These are phyloP conservation scores for Oryza meridionalis DNA, from an alignment of 176 grass and related monocot genomes.

Conservation along the genomic window DNA sequence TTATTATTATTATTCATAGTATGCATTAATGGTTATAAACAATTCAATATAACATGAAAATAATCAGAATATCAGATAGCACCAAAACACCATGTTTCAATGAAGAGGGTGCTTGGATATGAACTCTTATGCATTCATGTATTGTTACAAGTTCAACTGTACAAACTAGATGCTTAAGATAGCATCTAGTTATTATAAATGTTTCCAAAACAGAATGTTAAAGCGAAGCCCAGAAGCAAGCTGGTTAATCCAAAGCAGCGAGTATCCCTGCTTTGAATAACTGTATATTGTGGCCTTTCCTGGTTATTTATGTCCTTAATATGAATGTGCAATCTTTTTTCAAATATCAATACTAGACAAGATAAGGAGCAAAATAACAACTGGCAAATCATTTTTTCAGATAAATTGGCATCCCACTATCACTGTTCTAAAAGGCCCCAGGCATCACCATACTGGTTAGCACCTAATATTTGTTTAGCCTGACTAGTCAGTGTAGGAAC, in stretches of 20 bases:
- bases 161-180: background rate
- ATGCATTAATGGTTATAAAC: constrained; percentile 1
- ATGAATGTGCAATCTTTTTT: constrained; percentile 29
- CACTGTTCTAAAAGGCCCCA: background rate
- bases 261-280: background rate
- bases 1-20: background rate
- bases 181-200: constrained; percentile 3
- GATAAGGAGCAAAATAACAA: constrained; percentile 29
- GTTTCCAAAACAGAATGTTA: constrained; percentile 32
- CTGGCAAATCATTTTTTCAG: constrained; percentile 4
- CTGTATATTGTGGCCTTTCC: background rate
- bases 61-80: constrained; percentile 25
- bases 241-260: constrained; percentile 1
- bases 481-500: background rate
- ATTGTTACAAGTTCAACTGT: constrained; percentile 14
- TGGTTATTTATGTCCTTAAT: constrained; percentile 16
- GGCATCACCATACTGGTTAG: background rate
- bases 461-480: background rate
- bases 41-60: constrained; percentile 32
- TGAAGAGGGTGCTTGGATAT: constrained; percentile 10
- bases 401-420: constrained; percentile 7
- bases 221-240: constrained; percentile 8
- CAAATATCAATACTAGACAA: constrained; percentile 21
- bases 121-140: constrained; percentile 10
- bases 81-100: constrained; percentile 1